Conservation (phyloP, 805 yeast genomes). For the Spathaspora arborariae region DNA sequence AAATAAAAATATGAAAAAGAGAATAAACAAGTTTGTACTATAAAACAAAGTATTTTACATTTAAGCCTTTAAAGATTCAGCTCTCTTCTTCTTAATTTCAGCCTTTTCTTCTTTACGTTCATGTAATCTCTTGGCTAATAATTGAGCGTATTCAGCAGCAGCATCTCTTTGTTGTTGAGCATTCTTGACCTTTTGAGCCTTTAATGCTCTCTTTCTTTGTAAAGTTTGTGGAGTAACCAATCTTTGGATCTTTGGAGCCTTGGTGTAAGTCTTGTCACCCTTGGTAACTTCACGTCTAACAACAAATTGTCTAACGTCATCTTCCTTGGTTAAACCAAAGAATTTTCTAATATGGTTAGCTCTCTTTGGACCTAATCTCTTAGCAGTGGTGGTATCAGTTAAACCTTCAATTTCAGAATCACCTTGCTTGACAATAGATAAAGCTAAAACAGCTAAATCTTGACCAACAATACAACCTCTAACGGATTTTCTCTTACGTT, state of each 20-base stretch:
- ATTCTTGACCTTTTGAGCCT: slow-evolving; percentile 88
- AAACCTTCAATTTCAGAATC: slow-evolving; percentile 93
- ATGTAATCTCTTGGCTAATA: slow-evolving; percentile 96
- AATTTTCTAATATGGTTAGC: slow-evolving; percentile 99
- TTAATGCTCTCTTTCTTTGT: slow-evolving; percentile 98
- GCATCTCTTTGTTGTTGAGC: slow-evolving; percentile 99
- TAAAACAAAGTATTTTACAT: slow-evolving; percentile 12
- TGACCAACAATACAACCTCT: slow-evolving; percentile 99
- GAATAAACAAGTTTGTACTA: slow-evolving; percentile 3
- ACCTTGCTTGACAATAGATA: slow-evolving; percentile 95
- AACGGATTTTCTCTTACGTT: slow-evolving; percentile 99
- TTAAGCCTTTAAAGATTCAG: slow-evolving; percentile 95
- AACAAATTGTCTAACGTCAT: slow-evolving; percentile 84
- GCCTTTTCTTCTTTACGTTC: slow-evolving; percentile 98
- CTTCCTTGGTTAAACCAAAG: slow-evolving; percentile 96
- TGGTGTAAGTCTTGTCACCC: slow-evolving; percentile 98
- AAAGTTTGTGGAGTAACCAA: slow-evolving; percentile 98
- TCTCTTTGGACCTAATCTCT: slow-evolving; percentile 99
- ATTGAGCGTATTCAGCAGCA: slow-evolving; percentile 99
- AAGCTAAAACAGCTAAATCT: slow-evolving; percentile 93
- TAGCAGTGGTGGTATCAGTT: slow-evolving; percentile 92
- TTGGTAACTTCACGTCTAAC: slow-evolving; percentile 97
- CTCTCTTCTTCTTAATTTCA: slow-evolving; percentile 99
- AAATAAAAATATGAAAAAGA: slow-evolving; percentile 6
- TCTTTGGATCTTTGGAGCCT: slow-evolving; percentile 99